Evolutionary conservation across 192 early-diverging fungal genomes (phyloP).

Genomic region (Blastocladiella britannica): DNA sequence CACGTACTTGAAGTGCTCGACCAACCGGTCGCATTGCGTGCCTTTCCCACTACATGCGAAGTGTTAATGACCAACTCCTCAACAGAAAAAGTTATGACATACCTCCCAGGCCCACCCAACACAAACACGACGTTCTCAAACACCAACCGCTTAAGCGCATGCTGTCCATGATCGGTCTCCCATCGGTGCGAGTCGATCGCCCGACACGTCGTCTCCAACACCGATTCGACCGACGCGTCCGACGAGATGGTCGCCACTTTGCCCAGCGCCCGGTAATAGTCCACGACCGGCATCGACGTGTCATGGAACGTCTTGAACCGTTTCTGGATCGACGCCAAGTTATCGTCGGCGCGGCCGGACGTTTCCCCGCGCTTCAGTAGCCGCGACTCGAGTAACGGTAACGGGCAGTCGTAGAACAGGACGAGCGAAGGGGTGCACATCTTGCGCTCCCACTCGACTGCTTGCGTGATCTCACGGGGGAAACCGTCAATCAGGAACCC

Average conservation of each 20-base stretch:
- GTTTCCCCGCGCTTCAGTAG: slow-evolving; percentile 35
- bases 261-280: slow-evolving; percentile 15
- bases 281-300: slow-evolving; percentile 24
- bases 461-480: slow-evolving; percentile 27
- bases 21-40: slow-evolving; percentile 32
- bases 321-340: slow-evolving; percentile 30
- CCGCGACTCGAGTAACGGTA: slow-evolving; percentile 20
- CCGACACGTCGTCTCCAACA: not conserved
- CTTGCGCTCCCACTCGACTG: slow-evolving; percentile 20
- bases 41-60: slow-evolving; percentile 14
- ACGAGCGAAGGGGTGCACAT: slow-evolving; percentile 17
- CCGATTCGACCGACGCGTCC: not conserved
- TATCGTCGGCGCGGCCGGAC: slow-evolving; percentile 28
- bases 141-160: not conserved
- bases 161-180: too few relatives aligned
- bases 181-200: not conserved
- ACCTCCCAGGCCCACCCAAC: slow-evolving; percentile 2
- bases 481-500: slow-evolving; percentile 22
- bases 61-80: too few relatives aligned
- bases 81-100: too few relatives aligned
- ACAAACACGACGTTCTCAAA: slow-evolving; percentile 3
- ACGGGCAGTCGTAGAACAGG: slow-evolving; percentile 30
- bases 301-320: slow-evolving; percentile 27
- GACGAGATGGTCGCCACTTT: slow-evolving; percentile 2
- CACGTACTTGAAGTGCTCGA: slow-evolving; percentile 15